Percentiles rank a stretch among this genome's conserved stretches.
Evolutionary conservation across 768 basidiomycete species (phyloP).

Genomic region (Hericium erinaceus): DNA sequence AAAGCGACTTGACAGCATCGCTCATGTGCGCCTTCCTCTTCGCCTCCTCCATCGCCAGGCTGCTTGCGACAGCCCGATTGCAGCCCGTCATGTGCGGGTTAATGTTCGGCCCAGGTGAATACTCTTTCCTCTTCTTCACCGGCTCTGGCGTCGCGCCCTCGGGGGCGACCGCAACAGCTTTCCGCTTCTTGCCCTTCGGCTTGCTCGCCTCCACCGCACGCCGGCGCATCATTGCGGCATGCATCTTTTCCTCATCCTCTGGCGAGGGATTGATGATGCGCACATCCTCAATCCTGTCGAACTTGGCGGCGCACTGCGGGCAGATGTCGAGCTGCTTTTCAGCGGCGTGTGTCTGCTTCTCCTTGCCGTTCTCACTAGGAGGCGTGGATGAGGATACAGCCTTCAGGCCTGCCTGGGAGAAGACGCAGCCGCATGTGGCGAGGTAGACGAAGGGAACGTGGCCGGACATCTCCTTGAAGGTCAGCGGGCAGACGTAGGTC

Average conservation of each 20-base stretch:
- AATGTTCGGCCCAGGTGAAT: constrained; percentile 30
- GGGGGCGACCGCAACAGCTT: constrained; percentile 25
- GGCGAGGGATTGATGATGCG: constrained; percentile 57
- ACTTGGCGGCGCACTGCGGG: constrained; percentile 71
- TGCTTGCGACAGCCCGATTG: constrained; percentile 51
- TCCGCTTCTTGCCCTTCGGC: constrained; percentile 51
- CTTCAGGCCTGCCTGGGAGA: constrained; percentile 76
- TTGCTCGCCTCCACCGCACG: constrained; percentile 50
- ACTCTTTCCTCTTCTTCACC: constrained; percentile 33
- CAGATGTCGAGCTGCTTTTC: constrained; percentile 45
- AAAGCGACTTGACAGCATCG: constrained; percentile 77
- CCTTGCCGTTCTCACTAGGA: constrained; percentile 17
- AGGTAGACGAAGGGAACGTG: constrained; percentile 82
- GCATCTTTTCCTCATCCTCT: constrained; percentile 58
- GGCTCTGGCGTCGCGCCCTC: constrained; percentile 28
- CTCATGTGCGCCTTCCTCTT: constrained; percentile 82
- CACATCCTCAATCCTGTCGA: constrained; percentile 45
- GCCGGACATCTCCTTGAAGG: constrained; percentile 93
- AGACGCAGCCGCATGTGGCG: constrained; percentile 80
- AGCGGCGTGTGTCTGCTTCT: constrained; percentile 21
- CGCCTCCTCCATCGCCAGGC: constrained; percentile 71
- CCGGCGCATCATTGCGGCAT: constrained; percentile 43
- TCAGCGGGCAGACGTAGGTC: constrained; percentile 85
- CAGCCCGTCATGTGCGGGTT: constrained; percentile 51
- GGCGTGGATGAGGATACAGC: constrained; percentile 39